phyloP scores from a whole-genome alignment of 345 rosid species.

The Eucalyptus pauciflora region DNA sequence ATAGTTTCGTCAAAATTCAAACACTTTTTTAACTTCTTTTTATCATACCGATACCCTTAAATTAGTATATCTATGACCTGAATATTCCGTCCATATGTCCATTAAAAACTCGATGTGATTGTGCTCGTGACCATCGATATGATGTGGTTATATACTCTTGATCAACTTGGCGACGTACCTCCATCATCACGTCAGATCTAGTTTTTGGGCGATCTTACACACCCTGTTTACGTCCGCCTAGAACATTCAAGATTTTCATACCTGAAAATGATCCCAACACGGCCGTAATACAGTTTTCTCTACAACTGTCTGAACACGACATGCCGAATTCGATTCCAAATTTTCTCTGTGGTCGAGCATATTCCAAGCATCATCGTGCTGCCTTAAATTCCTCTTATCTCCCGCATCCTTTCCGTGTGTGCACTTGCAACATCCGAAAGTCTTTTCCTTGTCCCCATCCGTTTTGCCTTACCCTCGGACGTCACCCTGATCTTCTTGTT shows the following conservation, averaged over 20 bases:
- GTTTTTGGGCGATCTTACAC: no score
- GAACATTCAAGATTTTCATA: no score
- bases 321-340: background rate
- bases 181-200: no score
- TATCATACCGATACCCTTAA: no score
- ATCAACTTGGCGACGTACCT: rapidly evolving
- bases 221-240: rapidly evolving
- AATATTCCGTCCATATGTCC: no score
- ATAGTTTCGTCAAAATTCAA: no score
- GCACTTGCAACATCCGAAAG: background rate
- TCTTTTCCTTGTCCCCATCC: background rate
- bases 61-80: rapidly evolving
- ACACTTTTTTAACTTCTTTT: rapidly evolving
- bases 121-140: rapidly evolving
- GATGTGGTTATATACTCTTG: rapidly evolving
- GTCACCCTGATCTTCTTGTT: background rate
- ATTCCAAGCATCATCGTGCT: background rate
- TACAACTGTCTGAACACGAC: background rate
- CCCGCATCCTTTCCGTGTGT: no score
- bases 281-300: background rate
- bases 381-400: background rate
- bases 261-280: background rate
- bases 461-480: background rate
- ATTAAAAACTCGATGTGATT: rapidly evolving
- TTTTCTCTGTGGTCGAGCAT: background rate